Evolutionary conservation across 2,329 filamentous ascomycete genomes (phyloP).

Genomic region (Cryoendolithus antarcticus): DNA sequence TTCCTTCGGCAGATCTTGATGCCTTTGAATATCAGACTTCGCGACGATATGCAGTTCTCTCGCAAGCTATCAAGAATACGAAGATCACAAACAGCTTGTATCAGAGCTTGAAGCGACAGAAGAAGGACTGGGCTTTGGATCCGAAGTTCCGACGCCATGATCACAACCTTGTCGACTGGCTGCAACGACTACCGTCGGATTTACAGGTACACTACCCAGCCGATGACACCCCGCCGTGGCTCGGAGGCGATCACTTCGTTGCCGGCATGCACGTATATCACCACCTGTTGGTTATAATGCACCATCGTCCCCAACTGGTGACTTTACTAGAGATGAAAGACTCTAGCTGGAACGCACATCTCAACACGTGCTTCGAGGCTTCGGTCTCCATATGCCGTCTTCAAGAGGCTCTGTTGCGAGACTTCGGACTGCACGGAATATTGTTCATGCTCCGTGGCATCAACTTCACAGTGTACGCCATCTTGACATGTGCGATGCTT

Average conservation of each 20-base stretch:
- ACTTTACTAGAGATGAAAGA: constrained; percentile 64
- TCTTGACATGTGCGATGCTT: constrained; percentile 83
- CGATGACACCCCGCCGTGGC: constrained; percentile 70
- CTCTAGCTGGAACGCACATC: constrained; percentile 74
- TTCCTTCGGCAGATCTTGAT: constrained; percentile 54
- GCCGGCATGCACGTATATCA: constrained; percentile 87
- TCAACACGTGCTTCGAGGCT: constrained; percentile 72
- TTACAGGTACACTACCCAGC: constrained; percentile 64
- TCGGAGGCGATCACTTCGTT: constrained; percentile 67
- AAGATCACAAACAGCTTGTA: constrained; percentile 66
- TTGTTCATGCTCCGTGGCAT: constrained; percentile 89
- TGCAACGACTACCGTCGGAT: constrained; percentile 64
- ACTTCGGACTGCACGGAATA: constrained; percentile 66
- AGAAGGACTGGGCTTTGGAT: constrained; percentile 64
- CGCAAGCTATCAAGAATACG: constrained; percentile 65
- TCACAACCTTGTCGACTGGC: constrained; percentile 62
- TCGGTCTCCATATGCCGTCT: constrained; percentile 76
- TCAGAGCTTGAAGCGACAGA: constrained; percentile 58
- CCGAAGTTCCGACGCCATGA: constrained; percentile 72
- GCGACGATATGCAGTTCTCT: constrained; percentile 72
- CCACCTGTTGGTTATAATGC: constrained; percentile 71
- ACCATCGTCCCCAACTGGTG: constrained; percentile 72
- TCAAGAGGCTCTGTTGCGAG: constrained; percentile 68
- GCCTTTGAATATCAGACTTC: constrained; percentile 66
- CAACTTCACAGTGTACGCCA: constrained; percentile 88